Base-by-base conservation (phyloP, 192 early-diverging fungal genomes). In the Coemansia sp. region DNA sequence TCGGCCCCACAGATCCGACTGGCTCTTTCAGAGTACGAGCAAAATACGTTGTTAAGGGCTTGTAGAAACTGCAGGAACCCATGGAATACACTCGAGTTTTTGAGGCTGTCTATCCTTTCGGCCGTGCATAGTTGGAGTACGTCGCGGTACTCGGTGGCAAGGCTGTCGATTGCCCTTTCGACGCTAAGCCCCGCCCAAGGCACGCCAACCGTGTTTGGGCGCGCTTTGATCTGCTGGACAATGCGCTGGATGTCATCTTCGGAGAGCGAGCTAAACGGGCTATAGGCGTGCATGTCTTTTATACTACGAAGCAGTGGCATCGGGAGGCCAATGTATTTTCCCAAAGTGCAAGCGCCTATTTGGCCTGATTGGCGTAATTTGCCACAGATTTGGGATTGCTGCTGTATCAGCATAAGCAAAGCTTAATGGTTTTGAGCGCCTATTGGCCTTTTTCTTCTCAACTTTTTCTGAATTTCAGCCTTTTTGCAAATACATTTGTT, bases 181-280 rank as follows among this genome's bases (percentile, higher is more conserved):
- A 46, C 28, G 16, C 42, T 35, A 11, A 61, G 39, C 35, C 39
- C 60, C 1, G 42, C 28, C 39, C 65, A 57, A 46, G 37, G 56
- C 8, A 21, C 1, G 3, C n/a, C 34, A 38, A 16, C 9, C 13
- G 37, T 16, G 23, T 23, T 43, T 20, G 21, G 18, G 43, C 35
- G 68, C 5, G 55, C 61, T 42, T 70, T 70, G 51, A 70, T 37
- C 61, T 63, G 68, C 56, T 59, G 53, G 4, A 70, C 61, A 16
- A 63, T 48, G 56, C 56, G 56, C 56, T 58, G 33, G 7, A 37
- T 37, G n/a, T 58, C 56, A 23, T 37, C 56, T 20, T 58, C 56
- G 33, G 56, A 58, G 56, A 31, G 56, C 33, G 33, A 11, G 20
- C 21, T 16, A 36, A 37, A 58, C 20, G 18, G 56, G 13, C 35